phyloP scores from a whole-genome alignment of 106 monocot species.

The Acorus gramineus region DNA sequence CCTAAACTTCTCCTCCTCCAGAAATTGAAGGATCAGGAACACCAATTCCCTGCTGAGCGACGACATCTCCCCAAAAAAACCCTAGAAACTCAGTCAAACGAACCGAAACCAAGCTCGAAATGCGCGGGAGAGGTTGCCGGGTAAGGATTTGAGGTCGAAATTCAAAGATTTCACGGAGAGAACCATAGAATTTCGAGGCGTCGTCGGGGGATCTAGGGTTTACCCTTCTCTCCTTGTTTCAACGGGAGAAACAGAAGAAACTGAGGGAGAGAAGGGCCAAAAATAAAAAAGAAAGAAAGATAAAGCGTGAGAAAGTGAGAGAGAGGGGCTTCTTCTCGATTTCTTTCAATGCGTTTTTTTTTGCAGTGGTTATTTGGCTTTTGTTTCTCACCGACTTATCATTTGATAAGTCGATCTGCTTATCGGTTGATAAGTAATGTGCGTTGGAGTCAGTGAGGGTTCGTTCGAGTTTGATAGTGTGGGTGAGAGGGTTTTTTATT shows the following conservation, averaged over 20 bases:
- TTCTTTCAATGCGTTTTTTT: slow-evolving; percentile 56
- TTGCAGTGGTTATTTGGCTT: slow-evolving; percentile 4
- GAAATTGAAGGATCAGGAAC: slow-evolving; percentile 61
- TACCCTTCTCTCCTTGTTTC: slow-evolving; percentile 3
- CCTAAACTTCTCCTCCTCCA: slow-evolving; percentile 73
- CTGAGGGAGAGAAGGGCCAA: not conserved
- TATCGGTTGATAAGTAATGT: slow-evolving; percentile 8
- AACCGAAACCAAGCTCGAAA: not conserved
- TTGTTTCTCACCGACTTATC: slow-evolving; percentile 33
- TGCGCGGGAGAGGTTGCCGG: not conserved
- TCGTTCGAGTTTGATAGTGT: too few species aligned
- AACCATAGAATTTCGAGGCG: not conserved
- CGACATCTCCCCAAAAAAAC: slow-evolving; percentile 23
- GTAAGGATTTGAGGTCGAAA: not conserved
- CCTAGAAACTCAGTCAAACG: not conserved
- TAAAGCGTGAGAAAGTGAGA: not conserved
- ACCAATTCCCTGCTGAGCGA: slow-evolving; percentile 62
- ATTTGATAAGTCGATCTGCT: not conserved
- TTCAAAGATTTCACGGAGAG: too few species aligned
- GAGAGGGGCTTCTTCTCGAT: slow-evolving; percentile 26
- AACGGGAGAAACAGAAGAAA: not conserved
- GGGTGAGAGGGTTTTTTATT: too few species aligned
- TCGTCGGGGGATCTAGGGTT: not conserved
- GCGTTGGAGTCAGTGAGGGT: too few species aligned
- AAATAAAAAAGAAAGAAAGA: not conserved